Conservation (phyloP, 2,329 filamentous ascomycete species). For the Pseudopyricularia cyperi region DNA sequence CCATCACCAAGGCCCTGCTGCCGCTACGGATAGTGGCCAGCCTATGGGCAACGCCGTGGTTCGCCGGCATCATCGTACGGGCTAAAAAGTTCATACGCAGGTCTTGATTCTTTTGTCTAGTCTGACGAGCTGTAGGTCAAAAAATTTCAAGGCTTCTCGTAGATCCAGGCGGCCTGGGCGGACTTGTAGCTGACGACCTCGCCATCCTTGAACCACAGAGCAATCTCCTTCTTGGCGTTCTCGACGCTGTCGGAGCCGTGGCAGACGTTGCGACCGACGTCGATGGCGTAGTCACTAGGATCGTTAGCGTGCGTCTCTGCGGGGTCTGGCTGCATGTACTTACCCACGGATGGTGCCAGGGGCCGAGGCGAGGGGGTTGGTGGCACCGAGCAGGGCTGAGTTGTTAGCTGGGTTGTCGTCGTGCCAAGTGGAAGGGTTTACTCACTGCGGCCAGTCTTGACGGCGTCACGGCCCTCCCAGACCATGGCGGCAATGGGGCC, state of each 20-base stretch:
- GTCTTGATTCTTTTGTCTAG: background rate
- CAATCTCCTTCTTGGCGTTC: conserved; percentile 99
- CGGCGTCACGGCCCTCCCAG: conserved; percentile 97
- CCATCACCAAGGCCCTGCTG: conserved; percentile 74
- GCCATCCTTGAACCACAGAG: conserved; percentile 88
- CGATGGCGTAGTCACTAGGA: conserved; percentile 61
- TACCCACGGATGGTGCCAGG: conserved; percentile 81
- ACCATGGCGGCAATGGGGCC: conserved; percentile 99
- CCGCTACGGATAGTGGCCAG: conserved; percentile 65
- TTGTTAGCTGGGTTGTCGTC: conserved; percentile 7
- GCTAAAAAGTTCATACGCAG: background rate
- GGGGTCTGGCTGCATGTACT: background rate
- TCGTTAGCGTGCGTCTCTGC: background rate
- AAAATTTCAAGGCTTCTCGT: conserved; percentile 76
- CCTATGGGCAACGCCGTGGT: conserved; percentile 86
- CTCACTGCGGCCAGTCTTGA: conserved; percentile 92
- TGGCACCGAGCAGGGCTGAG: conserved; percentile 83
- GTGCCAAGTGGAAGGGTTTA: conserved; percentile 9
- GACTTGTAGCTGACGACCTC: conserved; percentile 80
- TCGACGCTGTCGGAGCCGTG: conserved; percentile 98
- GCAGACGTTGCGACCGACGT: conserved; percentile 97
- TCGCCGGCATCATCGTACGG: conserved; percentile 54
- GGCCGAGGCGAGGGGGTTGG: conserved; percentile 89
- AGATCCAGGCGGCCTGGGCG: conserved; percentile 84
- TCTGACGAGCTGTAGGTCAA: background rate